Evolutionary conservation across 2,329 filamentous ascomycete species (phyloP).

Genomic region (Grosmannia serpens): DNA sequence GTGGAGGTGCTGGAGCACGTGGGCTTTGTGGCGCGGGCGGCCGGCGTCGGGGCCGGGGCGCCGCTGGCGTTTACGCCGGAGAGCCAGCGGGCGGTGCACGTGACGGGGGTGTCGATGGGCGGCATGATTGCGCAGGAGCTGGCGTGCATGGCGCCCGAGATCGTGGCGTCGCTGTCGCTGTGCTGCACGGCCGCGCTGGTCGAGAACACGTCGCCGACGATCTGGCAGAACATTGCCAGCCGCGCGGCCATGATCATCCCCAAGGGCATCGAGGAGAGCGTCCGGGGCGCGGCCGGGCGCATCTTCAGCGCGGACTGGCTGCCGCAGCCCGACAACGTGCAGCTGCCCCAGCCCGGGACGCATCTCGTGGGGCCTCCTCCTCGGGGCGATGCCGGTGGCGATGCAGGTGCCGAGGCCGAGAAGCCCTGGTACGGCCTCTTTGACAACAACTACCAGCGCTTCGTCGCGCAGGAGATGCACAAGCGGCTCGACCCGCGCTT

Average conservation of each 20-base stretch:
- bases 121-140: conserved; percentile 90
- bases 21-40: conserved; percentile 31
- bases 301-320: conserved; percentile 60
- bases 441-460: conserved; percentile 68
- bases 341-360: conserved; percentile 25
- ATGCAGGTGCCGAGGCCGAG: not conserved
- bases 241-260: conserved; percentile 51
- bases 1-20: conserved; percentile 59
- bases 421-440: conserved; percentile 31
- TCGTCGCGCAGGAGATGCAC: conserved; percentile 64
- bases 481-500: conserved; percentile 58
- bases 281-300: conserved; percentile 51
- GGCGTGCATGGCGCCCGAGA: conserved; percentile 37
- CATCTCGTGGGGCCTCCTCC: conserved; percentile 12
- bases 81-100: conserved; percentile 36
- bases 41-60: not conserved
- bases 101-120: conserved; percentile 73
- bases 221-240: conserved; percentile 49
- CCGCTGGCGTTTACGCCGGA: conserved; percentile 3
- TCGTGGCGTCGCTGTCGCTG: conserved; percentile 45
- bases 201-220: conserved; percentile 48
- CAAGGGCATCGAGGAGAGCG: conserved; percentile 54
- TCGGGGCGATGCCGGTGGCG: not conserved
- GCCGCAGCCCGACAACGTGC: conserved; percentile 43
- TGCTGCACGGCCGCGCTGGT: conserved; percentile 50